phyloP scores from a whole-genome alignment of 257 asterid species.

The Solanum sparsipilum region DNA sequence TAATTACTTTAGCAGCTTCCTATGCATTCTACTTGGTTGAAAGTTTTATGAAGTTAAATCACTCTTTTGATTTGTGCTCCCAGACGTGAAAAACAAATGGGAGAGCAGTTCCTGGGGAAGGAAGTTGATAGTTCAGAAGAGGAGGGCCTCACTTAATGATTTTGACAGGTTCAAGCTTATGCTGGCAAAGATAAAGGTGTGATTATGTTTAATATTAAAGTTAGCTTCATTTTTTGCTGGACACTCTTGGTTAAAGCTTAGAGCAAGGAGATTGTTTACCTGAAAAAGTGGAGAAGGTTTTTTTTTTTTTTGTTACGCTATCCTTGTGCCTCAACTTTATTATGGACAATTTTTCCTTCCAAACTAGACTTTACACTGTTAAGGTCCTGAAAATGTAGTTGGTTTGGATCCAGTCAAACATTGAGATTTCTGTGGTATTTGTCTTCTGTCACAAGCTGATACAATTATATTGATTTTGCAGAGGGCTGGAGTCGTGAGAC shows the following conservation, averaged over 20 bases:
- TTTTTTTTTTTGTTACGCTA: background rate
- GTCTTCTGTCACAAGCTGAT: background rate
- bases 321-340: background rate
- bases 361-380: background rate
- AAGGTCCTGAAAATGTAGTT: background rate
- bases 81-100: constrained; percentile 20
- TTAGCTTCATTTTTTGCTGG: background rate
- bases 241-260: background rate
- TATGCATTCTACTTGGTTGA: background rate
- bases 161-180: constrained; percentile 21
- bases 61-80: background rate
- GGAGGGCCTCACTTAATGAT: constrained; percentile 17
- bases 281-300: background rate
- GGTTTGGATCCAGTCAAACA: background rate
- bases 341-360: background rate
- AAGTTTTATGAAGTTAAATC: background rate
- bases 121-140: constrained; percentile 17
- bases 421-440: background rate
- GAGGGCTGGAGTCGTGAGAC: constrained; percentile 15
- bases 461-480: constrained; percentile 1
- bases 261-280: background rate
- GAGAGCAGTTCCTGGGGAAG: constrained; percentile 23
- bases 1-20: background rate
- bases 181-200: constrained; percentile 22
- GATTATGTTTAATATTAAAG: background rate